Percentiles rank a stretch among this genome's conserved stretches.
These are phyloP conservation scores for Vitis rotundifolia DNA, from an alignment of 164 flowering plant species.

Conservation along the genomic window DNA sequence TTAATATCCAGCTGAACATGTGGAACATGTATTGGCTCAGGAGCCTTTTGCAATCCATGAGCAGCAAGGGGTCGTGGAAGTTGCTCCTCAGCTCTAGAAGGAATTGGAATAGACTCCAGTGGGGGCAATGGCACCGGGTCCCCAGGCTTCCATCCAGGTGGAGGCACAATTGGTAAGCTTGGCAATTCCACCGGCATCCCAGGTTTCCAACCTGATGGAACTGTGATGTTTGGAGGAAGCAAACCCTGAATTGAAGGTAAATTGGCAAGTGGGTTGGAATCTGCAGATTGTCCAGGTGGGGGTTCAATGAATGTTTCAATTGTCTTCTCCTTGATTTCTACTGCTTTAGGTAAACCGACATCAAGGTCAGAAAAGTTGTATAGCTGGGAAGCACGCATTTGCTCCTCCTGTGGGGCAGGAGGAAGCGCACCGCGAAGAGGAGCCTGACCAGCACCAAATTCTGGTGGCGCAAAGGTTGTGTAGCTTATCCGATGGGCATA, in stretches of 20 bases:
- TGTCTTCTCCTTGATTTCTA: constrained; percentile 48
- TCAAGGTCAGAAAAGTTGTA: constrained; percentile 83
- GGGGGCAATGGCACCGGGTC: constrained; percentile 82
- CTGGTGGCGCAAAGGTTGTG: constrained; percentile 97
- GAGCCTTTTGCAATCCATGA: constrained; percentile 44
- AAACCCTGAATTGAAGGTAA: constrained; percentile 46
- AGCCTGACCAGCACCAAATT: constrained; percentile 84
- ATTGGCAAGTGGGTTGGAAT: constrained; percentile 32
- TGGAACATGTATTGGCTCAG: constrained; percentile 70
- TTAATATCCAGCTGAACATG: constrained; percentile 80
- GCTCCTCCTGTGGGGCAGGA: constrained; percentile 99
- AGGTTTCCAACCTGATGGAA: constrained; percentile 93
- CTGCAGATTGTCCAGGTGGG: constrained; percentile 26
- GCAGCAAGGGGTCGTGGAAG: constrained; percentile 37
- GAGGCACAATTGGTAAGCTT: constrained; percentile 57
- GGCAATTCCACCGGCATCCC: constrained; percentile 97
- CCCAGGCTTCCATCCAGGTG: constrained; percentile 95
- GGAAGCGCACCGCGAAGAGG: constrained; percentile 93
- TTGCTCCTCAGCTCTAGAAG: constrained; percentile 50
- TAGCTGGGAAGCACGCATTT: constrained; percentile 91
- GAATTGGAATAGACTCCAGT: constrained; percentile 45
- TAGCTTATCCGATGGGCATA: constrained; percentile 89
- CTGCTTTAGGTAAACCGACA: constrained; percentile 73
- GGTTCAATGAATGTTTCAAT: constrained; percentile 67
- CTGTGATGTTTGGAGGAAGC: constrained; percentile 55